Base-by-base conservation (phyloP, 805 yeast genomes). In the Phaffomyces opuntiae region DNA sequence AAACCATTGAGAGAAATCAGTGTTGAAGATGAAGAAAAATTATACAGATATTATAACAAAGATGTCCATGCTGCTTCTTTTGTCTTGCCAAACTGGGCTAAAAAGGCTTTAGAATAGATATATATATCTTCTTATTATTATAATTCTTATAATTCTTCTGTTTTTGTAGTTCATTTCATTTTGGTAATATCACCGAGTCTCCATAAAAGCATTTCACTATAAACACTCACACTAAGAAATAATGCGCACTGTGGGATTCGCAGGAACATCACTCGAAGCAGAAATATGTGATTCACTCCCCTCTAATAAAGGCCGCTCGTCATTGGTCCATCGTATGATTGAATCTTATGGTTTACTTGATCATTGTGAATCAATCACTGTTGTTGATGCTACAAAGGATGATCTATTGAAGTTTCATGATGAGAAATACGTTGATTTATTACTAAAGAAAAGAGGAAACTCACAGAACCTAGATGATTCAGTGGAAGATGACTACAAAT, bases 1-100 rank as follows among this genome's bases (percentile, higher is more conserved):
- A 72, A 66, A 53, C 96, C 98, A 41, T 53, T 77, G 51, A 80
- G 96, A 66, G 70, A 73, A 31, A 68, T 85, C 65, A 64, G 78
- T 44, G 76, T 71, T 39, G 82, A 75, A 48, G 76, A 78, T 51
- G 95, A 86, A 62, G 67, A 62, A 25, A 70, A 79, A 64, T 63
- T 83, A 59, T 80, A 80, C 79, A 77, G 77, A 60, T 91, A 93
- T 73, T 91, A 91, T 75, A 88, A 81, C 67, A 77, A 78, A 60
- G 76, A 75, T 57, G 83, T 93, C 54, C 99, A 91, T 68, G 76
- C 73, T 62, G 95, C 97, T 40, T 78, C 96, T 17, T 91, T 89
- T 60, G 86, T 89, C 49, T 75, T 93, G 64, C 99, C 98, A 56
- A 89, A 81, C 53, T 91, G 91, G 82, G 98, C 96, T 49, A 73